phyloP scores from a whole-genome alignment of 2,329 filamentous ascomycete genomes.

The Epichloe uncinata region DNA sequence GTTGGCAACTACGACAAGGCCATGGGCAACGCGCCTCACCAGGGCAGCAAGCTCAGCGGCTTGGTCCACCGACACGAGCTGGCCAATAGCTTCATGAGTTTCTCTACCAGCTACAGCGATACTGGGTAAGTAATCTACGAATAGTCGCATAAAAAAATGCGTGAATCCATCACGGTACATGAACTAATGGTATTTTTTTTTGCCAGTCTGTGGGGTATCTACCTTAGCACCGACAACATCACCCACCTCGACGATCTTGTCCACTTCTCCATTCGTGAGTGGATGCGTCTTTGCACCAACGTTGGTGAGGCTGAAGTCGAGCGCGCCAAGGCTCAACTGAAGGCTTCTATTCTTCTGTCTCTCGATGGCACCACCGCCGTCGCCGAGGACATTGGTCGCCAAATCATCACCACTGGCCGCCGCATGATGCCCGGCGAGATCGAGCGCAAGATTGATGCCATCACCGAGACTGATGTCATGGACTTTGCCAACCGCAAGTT shows the following conservation, averaged over 20 bases:
- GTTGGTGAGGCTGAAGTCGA: slow-evolving; percentile 86
- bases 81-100: slow-evolving; percentile 99
- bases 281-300: slow-evolving; percentile 84
- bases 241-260: slow-evolving; percentile 86
- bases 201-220: slow-evolving; percentile 94
- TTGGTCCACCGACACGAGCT: slow-evolving; percentile 90
- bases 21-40: slow-evolving; percentile 92
- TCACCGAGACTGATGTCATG: slow-evolving; percentile 96
- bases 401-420: slow-evolving; percentile 94
- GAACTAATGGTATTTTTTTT: neutral
- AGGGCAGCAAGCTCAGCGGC: slow-evolving; percentile 94
- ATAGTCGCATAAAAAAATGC: neutral
- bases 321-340: slow-evolving; percentile 97
- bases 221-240: slow-evolving; percentile 84
- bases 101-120: slow-evolving; percentile 98
- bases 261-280: slow-evolving; percentile 97
- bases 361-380: slow-evolving; percentile 96
- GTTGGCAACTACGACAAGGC: slow-evolving; percentile 99
- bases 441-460: slow-evolving; percentile 75
- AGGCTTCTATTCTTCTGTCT: slow-evolving; percentile 92
- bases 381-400: slow-evolving; percentile 95
- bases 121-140: slow-evolving; percentile 58
- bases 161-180: neutral
- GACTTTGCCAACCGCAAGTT: slow-evolving; percentile 87
- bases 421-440: slow-evolving; percentile 87